Evolutionary conservation across 2,329 filamentous ascomycete species (phyloP).

Genomic region (Corynespora cassiicola): DNA sequence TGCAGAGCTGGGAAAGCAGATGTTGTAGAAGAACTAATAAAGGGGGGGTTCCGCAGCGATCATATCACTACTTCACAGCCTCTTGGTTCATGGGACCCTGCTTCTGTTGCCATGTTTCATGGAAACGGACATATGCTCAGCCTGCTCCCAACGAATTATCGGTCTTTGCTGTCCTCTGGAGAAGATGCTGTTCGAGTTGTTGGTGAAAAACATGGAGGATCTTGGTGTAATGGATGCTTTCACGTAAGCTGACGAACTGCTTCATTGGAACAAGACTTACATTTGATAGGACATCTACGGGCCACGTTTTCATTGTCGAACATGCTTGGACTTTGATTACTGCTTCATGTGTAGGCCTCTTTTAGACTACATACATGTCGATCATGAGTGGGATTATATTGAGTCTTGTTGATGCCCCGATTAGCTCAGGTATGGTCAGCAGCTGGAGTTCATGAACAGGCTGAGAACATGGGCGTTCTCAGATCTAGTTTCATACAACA

Average conservation of each 20-base stretch:
- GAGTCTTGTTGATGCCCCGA: too few relatives aligned
- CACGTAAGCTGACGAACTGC: slow-evolving; percentile 13
- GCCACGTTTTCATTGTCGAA: slow-evolving; percentile 12
- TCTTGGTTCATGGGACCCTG: slow-evolving; percentile 14
- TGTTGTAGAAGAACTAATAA: slow-evolving; percentile 4
- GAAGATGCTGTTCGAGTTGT: background rate
- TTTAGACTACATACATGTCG: slow-evolving; percentile 9
- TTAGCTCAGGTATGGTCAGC: too few relatives aligned
- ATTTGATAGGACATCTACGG: slow-evolving; percentile 10
- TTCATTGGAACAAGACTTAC: slow-evolving; percentile 3
- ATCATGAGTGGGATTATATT: slow-evolving; percentile 12
- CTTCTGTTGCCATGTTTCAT: slow-evolving; percentile 18
- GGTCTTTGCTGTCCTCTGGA: background rate
- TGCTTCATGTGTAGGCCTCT: slow-evolving; percentile 17
- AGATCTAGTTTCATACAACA: too few relatives aligned
- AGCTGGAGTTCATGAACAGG: too few relatives aligned
- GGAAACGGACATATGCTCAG: slow-evolving; percentile 10
- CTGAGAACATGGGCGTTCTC: too few relatives aligned
- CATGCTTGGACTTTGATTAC: slow-evolving; percentile 10
- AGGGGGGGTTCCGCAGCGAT: slow-evolving; percentile 6
- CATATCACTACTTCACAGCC: slow-evolving; percentile 3
- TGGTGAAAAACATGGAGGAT: slow-evolving; percentile 2
- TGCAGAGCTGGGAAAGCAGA: slow-evolving; percentile 8
- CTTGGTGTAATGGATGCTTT: slow-evolving; percentile 11
- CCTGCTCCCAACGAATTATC: slow-evolving; percentile 3